A percentile compares a stretch with the other conserved stretches of the same genome.
These are phyloP conservation scores for Exophiala lecanii-corni DNA, from an alignment of 2,329 filamentous ascomycete species.

Conservation along the genomic window DNA sequence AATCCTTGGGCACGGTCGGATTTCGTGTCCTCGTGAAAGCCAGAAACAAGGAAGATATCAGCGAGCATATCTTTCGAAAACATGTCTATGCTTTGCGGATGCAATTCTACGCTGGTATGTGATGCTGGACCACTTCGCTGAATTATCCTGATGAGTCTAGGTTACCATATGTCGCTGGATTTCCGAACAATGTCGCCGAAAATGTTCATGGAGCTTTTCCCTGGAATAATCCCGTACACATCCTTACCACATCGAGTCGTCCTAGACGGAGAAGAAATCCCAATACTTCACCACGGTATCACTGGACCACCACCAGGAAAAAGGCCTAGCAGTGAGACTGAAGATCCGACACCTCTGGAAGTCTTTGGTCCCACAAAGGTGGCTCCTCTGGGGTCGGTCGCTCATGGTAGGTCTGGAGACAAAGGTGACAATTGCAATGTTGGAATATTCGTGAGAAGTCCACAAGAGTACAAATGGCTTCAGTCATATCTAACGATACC, in stretches of 20 bases:
- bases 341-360: slow-evolving; percentile 17
- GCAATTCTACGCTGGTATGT: no score
- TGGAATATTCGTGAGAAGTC: slow-evolving; percentile 33
- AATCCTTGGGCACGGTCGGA: slow-evolving; percentile 41
- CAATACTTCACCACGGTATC: no score
- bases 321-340: slow-evolving; percentile 18
- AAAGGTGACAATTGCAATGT: slow-evolving; percentile 39
- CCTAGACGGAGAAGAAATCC: no score
- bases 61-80: slow-evolving; percentile 10
- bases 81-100: no score
- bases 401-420: slow-evolving; percentile 40
- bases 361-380: slow-evolving; percentile 27
- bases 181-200: slow-evolving; percentile 20
- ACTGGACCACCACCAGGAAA: slow-evolving; percentile 16
- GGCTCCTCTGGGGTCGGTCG: slow-evolving; percentile 40
- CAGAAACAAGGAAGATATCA: slow-evolving; percentile 26
- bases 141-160: no score
- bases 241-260: slow-evolving; percentile 24
- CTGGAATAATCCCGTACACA: slow-evolving; percentile 29
- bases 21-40: slow-evolving; percentile 43
- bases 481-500: slow-evolving; percentile 36
- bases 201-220: slow-evolving; percentile 28
- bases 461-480: slow-evolving; percentile 33
- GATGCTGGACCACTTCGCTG: no score
- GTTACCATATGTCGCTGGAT: no score